Percentiles rank a stretch among this genome's conserved stretches.
Conservation (phyloP, 2,329 filamentous ascomycete genomes). For the Trichoderma cornu-damae region DNA sequence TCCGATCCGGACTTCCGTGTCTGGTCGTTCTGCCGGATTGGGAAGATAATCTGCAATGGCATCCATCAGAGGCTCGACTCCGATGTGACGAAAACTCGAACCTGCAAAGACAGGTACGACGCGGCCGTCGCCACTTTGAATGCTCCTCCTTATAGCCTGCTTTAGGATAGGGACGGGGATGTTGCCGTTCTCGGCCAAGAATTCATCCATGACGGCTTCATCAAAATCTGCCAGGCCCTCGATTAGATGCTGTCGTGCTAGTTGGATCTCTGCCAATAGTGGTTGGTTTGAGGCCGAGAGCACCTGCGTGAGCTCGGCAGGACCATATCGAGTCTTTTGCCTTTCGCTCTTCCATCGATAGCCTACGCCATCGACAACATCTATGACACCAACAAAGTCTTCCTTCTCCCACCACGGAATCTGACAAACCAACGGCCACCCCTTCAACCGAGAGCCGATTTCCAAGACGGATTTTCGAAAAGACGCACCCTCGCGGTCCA, state of each 20-base stretch:
- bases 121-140: slow-evolving; percentile 62
- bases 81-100: slow-evolving; percentile 89
- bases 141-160: slow-evolving; percentile 66
- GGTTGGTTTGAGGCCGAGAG: slow-evolving; percentile 43
- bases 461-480: slow-evolving; percentile 85
- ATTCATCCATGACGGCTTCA: slow-evolving; percentile 77
- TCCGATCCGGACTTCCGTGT: slow-evolving; percentile 69
- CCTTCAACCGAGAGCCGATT: slow-evolving; percentile 70
- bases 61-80: slow-evolving; percentile 86
- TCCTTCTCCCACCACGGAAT: slow-evolving; percentile 92
- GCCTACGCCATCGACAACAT: slow-evolving; percentile 70
- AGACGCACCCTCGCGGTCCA: slow-evolving; percentile 70
- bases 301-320: slow-evolving; percentile 33
- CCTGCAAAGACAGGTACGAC: slow-evolving; percentile 85
- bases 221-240: slow-evolving; percentile 86
- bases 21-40: slow-evolving; percentile 71
- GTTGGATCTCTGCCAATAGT: slow-evolving; percentile 63
- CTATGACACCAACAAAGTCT: slow-evolving; percentile 75
- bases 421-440: slow-evolving; percentile 87
- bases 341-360: slow-evolving; percentile 60
- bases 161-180: slow-evolving; percentile 64
- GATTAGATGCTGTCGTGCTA: slow-evolving; percentile 70
- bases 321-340: slow-evolving; percentile 35
- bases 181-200: slow-evolving; percentile 71
- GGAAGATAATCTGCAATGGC: slow-evolving; percentile 84